These are phyloP conservation scores for Podospora pseudocomata DNA, from an alignment of 495 filamentous ascomycete genomes.

Conservation along the genomic window DNA sequence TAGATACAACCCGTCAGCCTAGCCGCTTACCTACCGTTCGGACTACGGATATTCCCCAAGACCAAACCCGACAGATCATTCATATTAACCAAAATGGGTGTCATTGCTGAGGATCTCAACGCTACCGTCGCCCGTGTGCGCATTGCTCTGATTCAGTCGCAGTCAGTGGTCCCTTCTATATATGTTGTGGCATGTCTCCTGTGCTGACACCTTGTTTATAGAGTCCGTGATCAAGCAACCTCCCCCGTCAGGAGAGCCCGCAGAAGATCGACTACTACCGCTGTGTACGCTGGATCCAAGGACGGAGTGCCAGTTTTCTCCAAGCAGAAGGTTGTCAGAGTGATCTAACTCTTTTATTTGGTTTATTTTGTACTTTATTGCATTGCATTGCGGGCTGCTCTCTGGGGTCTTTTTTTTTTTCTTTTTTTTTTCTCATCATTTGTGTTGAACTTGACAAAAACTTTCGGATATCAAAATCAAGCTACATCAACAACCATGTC, in stretches of 20 bases:
- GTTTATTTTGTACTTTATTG: slow-evolving; percentile 6
- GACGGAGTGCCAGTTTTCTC: slow-evolving; percentile 29
- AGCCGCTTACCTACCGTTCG: not conserved
- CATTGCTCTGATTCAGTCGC: slow-evolving; percentile 33
- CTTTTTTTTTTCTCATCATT: not conserved
- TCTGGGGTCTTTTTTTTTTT: not conserved
- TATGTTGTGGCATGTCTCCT: not conserved
- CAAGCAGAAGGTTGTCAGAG: slow-evolving; percentile 32
- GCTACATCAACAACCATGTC: slow-evolving; percentile 24
- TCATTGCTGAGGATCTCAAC: slow-evolving; percentile 25
- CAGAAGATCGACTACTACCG: slow-evolving; percentile 26
- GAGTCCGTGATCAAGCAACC: slow-evolving; percentile 24
- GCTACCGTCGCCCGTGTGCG: slow-evolving; percentile 31
- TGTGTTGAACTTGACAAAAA: not conserved
- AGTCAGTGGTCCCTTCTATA: slow-evolving; percentile 26
- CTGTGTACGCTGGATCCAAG: slow-evolving; percentile 24
- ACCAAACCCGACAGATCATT: not conserved
- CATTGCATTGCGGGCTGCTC: not conserved
- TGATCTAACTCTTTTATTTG: slow-evolving; percentile 15
- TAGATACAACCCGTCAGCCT: not conserved
- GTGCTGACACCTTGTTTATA: slow-evolving; percentile 7
- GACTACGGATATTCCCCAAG: slow-evolving; percentile 34
- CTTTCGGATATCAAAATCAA: not conserved
- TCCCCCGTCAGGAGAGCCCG: slow-evolving; percentile 23
- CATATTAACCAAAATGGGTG: slow-evolving; percentile 14